Base-by-base conservation (phyloP, 257 asterid species). In the Linderniella brevidens region DNA sequence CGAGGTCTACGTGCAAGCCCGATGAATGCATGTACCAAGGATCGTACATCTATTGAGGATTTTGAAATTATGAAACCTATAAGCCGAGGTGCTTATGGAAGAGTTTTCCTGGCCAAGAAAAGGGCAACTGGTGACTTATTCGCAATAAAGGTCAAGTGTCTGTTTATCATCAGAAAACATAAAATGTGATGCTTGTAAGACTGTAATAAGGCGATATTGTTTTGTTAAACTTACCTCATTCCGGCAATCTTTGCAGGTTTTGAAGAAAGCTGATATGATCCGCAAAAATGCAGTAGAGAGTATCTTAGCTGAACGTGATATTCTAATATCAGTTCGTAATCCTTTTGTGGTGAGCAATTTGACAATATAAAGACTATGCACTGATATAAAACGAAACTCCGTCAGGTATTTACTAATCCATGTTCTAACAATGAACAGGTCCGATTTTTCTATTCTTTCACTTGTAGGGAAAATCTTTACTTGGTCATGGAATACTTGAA, bases 361-460 rank as follows among this genome's bases (percentile, higher is more conserved):
- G 17, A 18, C 50, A 46, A 41, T 58, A 54, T 41, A 46, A 49
- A 42, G 52, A 56, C 46, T 13, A 16, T 7, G 15, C 37, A 9
- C 11, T 19, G 11, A 44, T 46, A 39, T 52, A 46, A 46, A 52
- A 40, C 57, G 51, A 51, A 46, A 59, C 56, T 56, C 56, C 54
- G 41, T 46, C 46, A 60, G 29, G 32, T 52, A 55, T 64, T 56
- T 54, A 68, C 83, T 78, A 72, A 81, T 70, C 51, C 57, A 57
- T 59, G 51, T 52, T 74, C 70, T 70, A 56, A 72, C 48, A 48
- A 65, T 76, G 84, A 80, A 76, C 97, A 81, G 96, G 99, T 90
- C 66, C 87, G 99, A 12, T 90, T 90, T 79, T 90, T 90, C 85
- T 90, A 90, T 77, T 90, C 99, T 69, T 90, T 90, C 85, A 90